Evolutionary conservation across 2,329 filamentous ascomycete genomes (phyloP), one percentile per base, ranked within the genome.

Genomic region (Aspergillus ochraceoroseus): DNA sequence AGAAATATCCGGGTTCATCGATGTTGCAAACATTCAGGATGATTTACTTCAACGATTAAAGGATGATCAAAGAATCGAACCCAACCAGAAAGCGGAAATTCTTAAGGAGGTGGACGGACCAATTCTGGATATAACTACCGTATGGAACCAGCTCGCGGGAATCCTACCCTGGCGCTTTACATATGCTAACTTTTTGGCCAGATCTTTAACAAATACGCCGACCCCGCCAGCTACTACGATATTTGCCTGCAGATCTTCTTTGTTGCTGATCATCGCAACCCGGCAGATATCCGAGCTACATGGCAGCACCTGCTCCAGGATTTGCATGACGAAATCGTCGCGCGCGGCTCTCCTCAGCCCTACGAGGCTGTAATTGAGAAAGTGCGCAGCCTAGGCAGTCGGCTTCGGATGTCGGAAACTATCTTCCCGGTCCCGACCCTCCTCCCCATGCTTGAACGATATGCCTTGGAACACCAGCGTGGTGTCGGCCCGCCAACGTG

Each of bases 11-110:
- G 88, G 92, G 52, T 73, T 94, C 30, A 79, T 98, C 7, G 92
- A 98, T 55, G 80, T 96, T 34, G 90, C 89, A 9, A 90, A 92
- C 57, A 92, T 98, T 38, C 92, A 98, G 63, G 87, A 95, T 58
- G 92, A 98, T 55, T 67, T 96, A 28, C 65, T 96, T 15, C 83
- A 88, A 59, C 77, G 87, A 31, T 70, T 98, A 37, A 79, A 75
- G 58, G 75, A 75, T 7, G 92, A 98, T 50, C 61, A 70, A 1
- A 79, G 92, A 29, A 75, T 95, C 25, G 68, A 73, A 8, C 66
- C 72, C 0, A 78, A 83, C 33, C 77, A 79, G 29, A 79, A 77
- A 55, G 66, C 70, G 1, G 76, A 83, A 41, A 79, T 94, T 15
- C 66, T 85, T 43, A 63, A 73, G 30, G 74, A 77, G 20, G 76